Evolutionary conservation across 768 basidiomycete genomes (phyloP).

Genomic region (Termitomyces sp.): DNA sequence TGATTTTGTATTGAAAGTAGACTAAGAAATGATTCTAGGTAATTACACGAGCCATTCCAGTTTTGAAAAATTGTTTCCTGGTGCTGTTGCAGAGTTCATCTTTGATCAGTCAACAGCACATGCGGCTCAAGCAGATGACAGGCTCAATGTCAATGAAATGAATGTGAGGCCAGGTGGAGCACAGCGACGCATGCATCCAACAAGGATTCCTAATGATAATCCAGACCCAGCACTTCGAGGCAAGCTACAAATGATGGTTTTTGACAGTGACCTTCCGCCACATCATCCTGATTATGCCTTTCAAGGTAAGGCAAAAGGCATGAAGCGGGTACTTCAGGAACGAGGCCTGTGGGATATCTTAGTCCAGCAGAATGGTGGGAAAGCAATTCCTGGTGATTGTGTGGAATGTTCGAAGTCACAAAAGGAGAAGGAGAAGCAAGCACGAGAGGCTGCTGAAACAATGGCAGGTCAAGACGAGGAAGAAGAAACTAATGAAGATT

Average conservation of each 20-base stretch:
- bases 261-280: background rate
- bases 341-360: slow-evolving; percentile 7
- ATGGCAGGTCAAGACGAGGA: background rate
- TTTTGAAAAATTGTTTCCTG: no score
- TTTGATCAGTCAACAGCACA: no score
- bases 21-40: background rate
- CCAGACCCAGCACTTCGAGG: slow-evolving; percentile 14
- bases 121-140: slow-evolving; percentile 9
- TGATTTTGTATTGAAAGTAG: slow-evolving; percentile 1
- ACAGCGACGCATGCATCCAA: slow-evolving; percentile 14
- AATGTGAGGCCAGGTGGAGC: slow-evolving; percentile 16
- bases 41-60: background rate
- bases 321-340: slow-evolving; percentile 7
- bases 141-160: slow-evolving; percentile 18
- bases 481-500: background rate
- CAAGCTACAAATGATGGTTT: slow-evolving; percentile 12
- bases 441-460: background rate
- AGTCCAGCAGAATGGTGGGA: background rate
- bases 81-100: no score
- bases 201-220: slow-evolving; percentile 14
- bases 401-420: background rate
- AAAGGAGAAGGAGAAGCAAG: background rate
- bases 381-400: background rate
- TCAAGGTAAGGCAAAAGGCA: slow-evolving; percentile 6
- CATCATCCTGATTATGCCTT: slow-evolving; percentile 6